Evolutionary conservation across 1,139 yeast genomes (phyloP), one percentile per base, ranked within the genome.

Genomic region (Geotrichum fermentans): DNA sequence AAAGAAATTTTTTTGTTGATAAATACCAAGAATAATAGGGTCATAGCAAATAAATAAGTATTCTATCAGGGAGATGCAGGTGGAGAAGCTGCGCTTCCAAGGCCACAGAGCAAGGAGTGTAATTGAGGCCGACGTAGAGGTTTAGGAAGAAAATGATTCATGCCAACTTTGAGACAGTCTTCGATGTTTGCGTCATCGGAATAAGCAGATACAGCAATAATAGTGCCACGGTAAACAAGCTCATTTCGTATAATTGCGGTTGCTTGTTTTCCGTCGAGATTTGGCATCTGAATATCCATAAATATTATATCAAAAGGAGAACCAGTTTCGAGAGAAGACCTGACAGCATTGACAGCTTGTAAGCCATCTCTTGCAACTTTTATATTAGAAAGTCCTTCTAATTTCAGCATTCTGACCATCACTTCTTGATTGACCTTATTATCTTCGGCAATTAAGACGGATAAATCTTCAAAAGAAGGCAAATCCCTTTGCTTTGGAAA

Each of bases 241-340:
- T 83, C 81, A 34, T 72, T 67, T 45, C 96, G 73, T 38, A 90
- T 84, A 62, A 76, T 73, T 54, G 72, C 77, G 0, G 97, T 88
- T 0, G 97, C 96, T 35, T 80, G 72, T 34, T 87, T 71, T 3
- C 98, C 98, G 64, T 90, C 97, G 57, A 89, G 75, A 59, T 81
- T 83, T 2, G 97, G 97, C 97, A 90, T 90, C 67, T 90, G 97
- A 39, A 90, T 92, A 68, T 90, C 98, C 97, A 90, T 90, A 62
- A 90, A 85, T 4, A 90, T 79, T 47, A 90, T 69, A 60, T 87
- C 92, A 63, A 73, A 86, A n/a, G 14, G 42, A 3, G 38, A 8
- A 17, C 22, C 39, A 21, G 10, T 22, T 13, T 21, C 17, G 11
- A 20, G 18, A 14, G 38, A 7, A 4, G 17, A 6, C 18, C 29